Percentiles rank a stretch among this genome's conserved stretches.
Evolutionary conservation across 805 yeast species (phyloP).

Genomic region (Candida dendrica): DNA sequence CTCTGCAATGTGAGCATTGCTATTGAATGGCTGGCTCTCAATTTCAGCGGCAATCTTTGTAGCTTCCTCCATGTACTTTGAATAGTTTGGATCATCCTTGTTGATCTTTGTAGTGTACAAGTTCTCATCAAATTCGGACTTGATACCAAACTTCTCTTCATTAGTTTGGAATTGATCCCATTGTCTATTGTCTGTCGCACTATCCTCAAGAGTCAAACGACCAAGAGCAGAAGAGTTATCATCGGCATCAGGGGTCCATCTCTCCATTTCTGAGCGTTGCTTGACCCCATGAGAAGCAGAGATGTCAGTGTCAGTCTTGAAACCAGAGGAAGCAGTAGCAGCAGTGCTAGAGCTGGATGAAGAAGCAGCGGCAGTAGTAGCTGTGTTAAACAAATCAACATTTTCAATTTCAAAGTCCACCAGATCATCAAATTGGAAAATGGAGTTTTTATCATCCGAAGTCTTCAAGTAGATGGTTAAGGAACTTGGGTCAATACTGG

Average conservation of each 20-base stretch:
- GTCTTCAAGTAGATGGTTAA: slow-evolving; percentile 26
- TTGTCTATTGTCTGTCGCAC: slow-evolving; percentile 15
- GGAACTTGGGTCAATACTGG: slow-evolving; percentile 44
- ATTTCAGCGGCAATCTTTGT: slow-evolving; percentile 78
- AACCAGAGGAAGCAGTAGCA: too few species aligned
- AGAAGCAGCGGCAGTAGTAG: slow-evolving; percentile 4
- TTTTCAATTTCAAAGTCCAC: slow-evolving; percentile 32
- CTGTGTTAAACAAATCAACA: slow-evolving; percentile 21
- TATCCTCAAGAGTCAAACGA: slow-evolving; percentile 30
- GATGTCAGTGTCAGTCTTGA: slow-evolving; percentile 84
- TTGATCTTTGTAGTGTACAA: slow-evolving; percentile 77
- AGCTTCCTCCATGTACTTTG: slow-evolving; percentile 59
- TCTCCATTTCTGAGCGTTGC: slow-evolving; percentile 59
- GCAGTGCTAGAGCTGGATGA: too few species aligned
- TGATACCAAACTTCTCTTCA: slow-evolving; percentile 81
- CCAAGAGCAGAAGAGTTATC: slow-evolving; percentile 14
- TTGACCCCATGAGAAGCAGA: slow-evolving; percentile 35
- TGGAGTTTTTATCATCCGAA: slow-evolving; percentile 20
- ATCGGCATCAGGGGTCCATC: slow-evolving; percentile 75
- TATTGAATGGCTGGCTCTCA: slow-evolving; percentile 54
- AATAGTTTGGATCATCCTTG: slow-evolving; percentile 66
- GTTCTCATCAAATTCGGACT: slow-evolving; percentile 74
- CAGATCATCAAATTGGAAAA: slow-evolving; percentile 26
- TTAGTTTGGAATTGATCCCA: slow-evolving; percentile 98
- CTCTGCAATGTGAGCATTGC: slow-evolving; percentile 80